A percentile compares a stretch with the other conserved stretches of the same genome.
Evolutionary conservation across 768 basidiomycete genomes (phyloP).

Genomic region (Podaxis mareebaensis): DNA sequence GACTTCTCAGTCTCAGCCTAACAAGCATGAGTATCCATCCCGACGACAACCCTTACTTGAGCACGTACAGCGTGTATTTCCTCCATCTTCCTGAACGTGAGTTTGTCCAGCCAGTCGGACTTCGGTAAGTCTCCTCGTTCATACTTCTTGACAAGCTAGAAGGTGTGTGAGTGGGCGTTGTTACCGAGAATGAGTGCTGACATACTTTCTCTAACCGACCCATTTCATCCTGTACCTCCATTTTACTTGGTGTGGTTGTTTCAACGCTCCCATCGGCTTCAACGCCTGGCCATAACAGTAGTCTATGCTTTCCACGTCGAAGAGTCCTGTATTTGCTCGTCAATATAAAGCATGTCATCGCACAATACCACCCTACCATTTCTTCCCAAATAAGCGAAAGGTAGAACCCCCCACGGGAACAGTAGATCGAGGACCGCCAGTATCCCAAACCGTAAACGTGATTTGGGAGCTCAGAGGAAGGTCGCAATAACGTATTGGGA

Average conservation of each 20-base stretch:
- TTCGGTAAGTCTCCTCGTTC: slow-evolving; percentile 92
- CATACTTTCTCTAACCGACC: slow-evolving; percentile 88
- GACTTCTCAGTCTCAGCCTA: slow-evolving; percentile 92
- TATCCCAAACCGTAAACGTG: slow-evolving; percentile 95
- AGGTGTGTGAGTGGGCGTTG: slow-evolving; percentile 9
- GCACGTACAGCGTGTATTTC: slow-evolving; percentile 83
- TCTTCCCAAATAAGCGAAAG: slow-evolving; percentile 89
- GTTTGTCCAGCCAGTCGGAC: slow-evolving; percentile 93
- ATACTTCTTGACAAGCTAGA: slow-evolving; percentile 89
- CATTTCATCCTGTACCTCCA: slow-evolving; percentile 85
- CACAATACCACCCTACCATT: slow-evolving; percentile 57
- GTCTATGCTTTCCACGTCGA: slow-evolving; percentile 86
- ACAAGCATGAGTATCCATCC: neutral
- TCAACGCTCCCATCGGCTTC: slow-evolving; percentile 88
- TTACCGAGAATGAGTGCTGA: slow-evolving; percentile 14
- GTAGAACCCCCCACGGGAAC: slow-evolving; percentile 91
- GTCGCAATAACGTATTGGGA: slow-evolving; percentile 93
- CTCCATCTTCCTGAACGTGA: slow-evolving; percentile 94
- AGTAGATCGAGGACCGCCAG: slow-evolving; percentile 77
- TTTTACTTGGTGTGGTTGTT: slow-evolving; percentile 85
- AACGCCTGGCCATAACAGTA: slow-evolving; percentile 78
- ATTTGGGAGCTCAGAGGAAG: slow-evolving; percentile 88
- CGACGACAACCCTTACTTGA: neutral
- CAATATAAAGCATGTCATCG: neutral
- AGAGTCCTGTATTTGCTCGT: slow-evolving; percentile 60